phyloP scores from a whole-genome alignment of 441 rosid species.

The Codiaeum variegatum region DNA sequence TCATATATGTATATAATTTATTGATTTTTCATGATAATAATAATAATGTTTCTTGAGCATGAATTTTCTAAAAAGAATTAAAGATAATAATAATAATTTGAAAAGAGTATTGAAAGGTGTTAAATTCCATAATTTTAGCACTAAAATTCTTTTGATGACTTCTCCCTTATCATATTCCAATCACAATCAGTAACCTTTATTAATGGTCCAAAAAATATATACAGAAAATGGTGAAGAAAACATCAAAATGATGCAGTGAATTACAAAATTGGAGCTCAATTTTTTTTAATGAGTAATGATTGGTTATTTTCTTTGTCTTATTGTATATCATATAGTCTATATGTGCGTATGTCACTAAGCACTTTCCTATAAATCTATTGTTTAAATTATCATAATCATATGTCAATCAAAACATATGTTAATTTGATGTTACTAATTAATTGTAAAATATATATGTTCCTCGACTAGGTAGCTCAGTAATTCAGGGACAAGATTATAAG shows the following conservation, averaged over 20 bases:
- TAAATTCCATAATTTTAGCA: not conserved
- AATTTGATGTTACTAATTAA: too few species aligned
- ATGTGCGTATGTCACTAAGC: not conserved
- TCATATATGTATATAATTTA: not conserved
- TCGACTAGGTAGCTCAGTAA: too few species aligned
- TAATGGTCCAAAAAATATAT: not conserved
- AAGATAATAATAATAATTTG: conserved; percentile 2
- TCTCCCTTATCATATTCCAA: not conserved
- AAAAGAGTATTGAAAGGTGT: not conserved
- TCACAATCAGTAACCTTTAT: not conserved
- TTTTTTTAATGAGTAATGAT: not conserved
- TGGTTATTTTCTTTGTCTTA: not conserved
- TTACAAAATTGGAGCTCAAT: not conserved
- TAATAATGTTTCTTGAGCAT: not conserved
- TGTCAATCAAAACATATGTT: not conserved
- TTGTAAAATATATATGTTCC: too few species aligned
- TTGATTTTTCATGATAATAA: not conserved
- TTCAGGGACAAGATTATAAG: too few species aligned
- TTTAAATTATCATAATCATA: not conserved
- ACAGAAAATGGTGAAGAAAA: not conserved
- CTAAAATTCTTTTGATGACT: not conserved
- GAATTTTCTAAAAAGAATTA: not conserved
- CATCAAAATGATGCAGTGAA: not conserved
- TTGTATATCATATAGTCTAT: not conserved
- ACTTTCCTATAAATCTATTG: not conserved